Evolutionary conservation across 2,329 filamentous ascomycete species (phyloP), one percentile per base, ranked within the genome.

Genomic region (Myriosclerotinia scirpicola): DNA sequence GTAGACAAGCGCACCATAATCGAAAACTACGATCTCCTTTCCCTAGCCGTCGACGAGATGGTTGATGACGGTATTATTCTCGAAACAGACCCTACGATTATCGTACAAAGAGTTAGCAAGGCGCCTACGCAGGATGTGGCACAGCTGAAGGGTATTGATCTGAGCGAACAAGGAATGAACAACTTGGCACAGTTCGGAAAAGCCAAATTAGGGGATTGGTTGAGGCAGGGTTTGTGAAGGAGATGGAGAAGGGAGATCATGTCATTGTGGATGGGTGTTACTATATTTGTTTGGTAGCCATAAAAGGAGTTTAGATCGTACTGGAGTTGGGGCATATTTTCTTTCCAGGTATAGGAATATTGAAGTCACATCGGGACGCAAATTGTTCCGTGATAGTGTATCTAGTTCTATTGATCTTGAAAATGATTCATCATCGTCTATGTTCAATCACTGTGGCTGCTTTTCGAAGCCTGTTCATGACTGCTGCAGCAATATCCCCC

Each of bases 1-100:
- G 93, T 96, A 61, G 95, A 99, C 82, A 97, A 97, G 85, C 90
- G 95, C 72, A 98, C 95, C 67, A 93, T 98, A 72, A 90, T 98
- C 76, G 95, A 99, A 81, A 98, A 98, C 85, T 99, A 98, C 83
- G 95, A 98, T 79, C 86, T 98, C 30, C 91, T 97, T 69, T 91
- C 93, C 17, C 87, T 99, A 64, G 92, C 93, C 54, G 91, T 99
- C 71, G 95, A 99, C 79, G 95, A 99, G 80, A 94, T 96, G 69
- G 87, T 96, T 64, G 93, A 97, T 79, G 93, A 96, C 76, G 95
- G 95, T 68, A 96, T 98, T 77, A 94, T 99, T 74, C 87, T 99
- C 69, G 95, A 99, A 82, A 98, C 94, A 0, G 95, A 99, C 78
- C 93, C 95, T 0, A 94, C 95, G 70, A 91, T 97, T 75, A 91